phyloP scores from a whole-genome alignment of 768 basidiomycete species.

The Trametes sanguinea region DNA sequence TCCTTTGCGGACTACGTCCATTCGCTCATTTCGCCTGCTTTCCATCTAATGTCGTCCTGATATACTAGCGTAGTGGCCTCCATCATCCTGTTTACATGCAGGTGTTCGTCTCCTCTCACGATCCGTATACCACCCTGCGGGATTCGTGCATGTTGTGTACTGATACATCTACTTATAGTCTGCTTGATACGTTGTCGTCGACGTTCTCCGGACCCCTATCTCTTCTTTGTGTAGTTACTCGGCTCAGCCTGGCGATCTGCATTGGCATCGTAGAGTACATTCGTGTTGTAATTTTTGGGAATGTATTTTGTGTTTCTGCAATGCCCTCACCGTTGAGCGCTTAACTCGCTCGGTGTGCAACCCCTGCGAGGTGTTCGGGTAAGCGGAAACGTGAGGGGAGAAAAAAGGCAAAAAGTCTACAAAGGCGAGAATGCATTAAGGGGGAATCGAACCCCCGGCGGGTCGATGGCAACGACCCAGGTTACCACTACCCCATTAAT shows the following conservation, averaged over 20 bases:
- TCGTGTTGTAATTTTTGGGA: neutral
- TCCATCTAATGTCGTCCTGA: too few species aligned
- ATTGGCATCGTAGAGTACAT: neutral
- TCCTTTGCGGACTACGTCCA: too few species aligned
- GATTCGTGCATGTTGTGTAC: neutral
- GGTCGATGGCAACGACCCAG: constrained; percentile 54
- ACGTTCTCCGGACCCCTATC: neutral
- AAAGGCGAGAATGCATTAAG: constrained; percentile 55
- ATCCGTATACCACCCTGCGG: neutral
- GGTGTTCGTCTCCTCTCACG: neutral
- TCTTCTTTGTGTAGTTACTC: neutral
- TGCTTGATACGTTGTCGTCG: too few species aligned
- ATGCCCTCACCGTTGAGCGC: too few species aligned
- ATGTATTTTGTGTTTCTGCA: neutral
- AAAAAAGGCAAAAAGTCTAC: too few species aligned
- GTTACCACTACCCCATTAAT: constrained; percentile 41
- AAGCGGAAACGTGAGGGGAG: too few species aligned
- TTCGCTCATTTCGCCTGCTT: too few species aligned
- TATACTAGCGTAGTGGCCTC: too few species aligned
- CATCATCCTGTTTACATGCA: neutral
- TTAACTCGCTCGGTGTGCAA: too few species aligned
- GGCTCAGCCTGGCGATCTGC: neutral
- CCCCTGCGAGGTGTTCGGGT: too few species aligned
- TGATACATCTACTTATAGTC: too few species aligned
- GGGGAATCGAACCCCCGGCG: constrained; percentile 88